Percentiles rank a stretch among this genome's conserved stretches.
Conservation (phyloP, 129 eudicot species). For the Dittrichia graveolens region DNA sequence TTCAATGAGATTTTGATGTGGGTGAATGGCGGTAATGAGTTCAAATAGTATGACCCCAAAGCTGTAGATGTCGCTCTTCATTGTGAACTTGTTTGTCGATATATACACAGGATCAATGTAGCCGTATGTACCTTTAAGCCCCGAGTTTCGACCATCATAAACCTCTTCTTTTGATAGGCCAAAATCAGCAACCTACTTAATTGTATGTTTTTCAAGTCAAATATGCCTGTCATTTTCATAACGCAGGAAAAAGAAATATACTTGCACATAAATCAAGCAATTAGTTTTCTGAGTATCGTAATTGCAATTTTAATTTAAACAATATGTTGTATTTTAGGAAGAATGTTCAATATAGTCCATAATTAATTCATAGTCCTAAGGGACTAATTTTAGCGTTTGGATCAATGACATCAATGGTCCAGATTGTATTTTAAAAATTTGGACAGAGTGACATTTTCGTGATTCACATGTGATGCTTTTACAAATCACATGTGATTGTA, state of each 20-base stretch:
- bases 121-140: constrained; percentile 96
- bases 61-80: constrained; percentile 94
- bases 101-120: constrained; percentile 95
- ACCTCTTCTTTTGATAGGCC: constrained; percentile 94
- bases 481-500: too few species aligned
- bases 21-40: constrained; percentile 96
- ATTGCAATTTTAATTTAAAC: not conserved
- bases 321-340: not conserved
- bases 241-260: not conserved
- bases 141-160: constrained; percentile 77
- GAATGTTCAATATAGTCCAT: too few species aligned
- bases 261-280: too few species aligned
- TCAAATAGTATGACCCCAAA: constrained; percentile 92
- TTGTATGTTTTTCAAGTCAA: not conserved
- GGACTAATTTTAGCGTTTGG: too few species aligned
- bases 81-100: constrained; percentile 75
- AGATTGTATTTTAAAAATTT: too few species aligned
- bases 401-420: too few species aligned
- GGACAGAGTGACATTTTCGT: too few species aligned
- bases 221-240: not conserved
- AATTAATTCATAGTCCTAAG: too few species aligned
- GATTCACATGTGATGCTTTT: too few species aligned
- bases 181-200: constrained; percentile 92
- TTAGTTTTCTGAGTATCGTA: too few species aligned
- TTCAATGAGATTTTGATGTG: constrained; percentile 96